A percentile compares a stretch with the other conserved stretches of the same genome.
These are phyloP conservation scores for Pseudotsuga menziesii DNA, from an alignment of 75 land plant species.

Conservation along the genomic window DNA sequence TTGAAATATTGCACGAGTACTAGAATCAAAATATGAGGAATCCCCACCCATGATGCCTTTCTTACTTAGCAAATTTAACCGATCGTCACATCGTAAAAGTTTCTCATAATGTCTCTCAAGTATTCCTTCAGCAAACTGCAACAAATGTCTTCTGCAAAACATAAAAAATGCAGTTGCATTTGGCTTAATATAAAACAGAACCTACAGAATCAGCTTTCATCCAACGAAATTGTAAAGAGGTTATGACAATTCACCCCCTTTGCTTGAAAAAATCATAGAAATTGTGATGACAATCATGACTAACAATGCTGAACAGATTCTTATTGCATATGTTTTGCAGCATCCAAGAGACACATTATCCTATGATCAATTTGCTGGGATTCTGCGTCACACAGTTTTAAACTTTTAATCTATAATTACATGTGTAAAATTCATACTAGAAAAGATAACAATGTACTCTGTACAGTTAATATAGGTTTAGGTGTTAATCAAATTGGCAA, in stretches of 20 bases:
- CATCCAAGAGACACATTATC: background rate
- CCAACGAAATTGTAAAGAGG: background rate
- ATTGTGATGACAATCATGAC: background rate
- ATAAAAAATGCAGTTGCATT: background rate
- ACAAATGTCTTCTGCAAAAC: conserved; percentile 26
- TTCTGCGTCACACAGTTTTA: background rate
- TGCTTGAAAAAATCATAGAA: background rate
- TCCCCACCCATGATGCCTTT: conserved; percentile 6
- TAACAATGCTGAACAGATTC: background rate
- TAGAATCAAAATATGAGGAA: conserved; percentile 3
- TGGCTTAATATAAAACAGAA: background rate
- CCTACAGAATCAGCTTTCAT: background rate
- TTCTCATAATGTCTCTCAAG: conserved; percentile 76
- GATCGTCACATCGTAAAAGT: conserved; percentile 63
- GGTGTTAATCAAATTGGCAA: too few species aligned
- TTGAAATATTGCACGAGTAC: background rate
- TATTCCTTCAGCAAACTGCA: conserved; percentile 63
- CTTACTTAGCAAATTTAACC: conserved; percentile 34
- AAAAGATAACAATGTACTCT: too few species aligned
- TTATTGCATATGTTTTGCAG: background rate
- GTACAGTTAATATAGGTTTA: too few species aligned
- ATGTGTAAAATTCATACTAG: background rate
- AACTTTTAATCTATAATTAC: background rate
- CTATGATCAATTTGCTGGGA: background rate
- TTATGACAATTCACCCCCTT: background rate